Evolutionary conservation across 2,329 filamentous ascomycete genomes (phyloP).

Genomic region (Ophiostoma sp.): DNA sequence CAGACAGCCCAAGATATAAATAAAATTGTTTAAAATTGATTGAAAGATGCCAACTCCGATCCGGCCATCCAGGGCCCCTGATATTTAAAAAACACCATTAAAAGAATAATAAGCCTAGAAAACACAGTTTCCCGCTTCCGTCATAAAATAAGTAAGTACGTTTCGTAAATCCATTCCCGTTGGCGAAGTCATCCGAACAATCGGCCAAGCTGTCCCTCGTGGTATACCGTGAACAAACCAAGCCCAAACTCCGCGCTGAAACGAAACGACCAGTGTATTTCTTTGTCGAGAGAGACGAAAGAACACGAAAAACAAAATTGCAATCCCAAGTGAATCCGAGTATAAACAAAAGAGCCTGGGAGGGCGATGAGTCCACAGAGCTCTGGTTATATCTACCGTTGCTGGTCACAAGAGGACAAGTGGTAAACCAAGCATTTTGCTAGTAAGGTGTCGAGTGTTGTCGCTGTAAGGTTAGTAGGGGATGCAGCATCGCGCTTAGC

Average conservation of each 20-base stretch:
- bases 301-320: constrained; percentile 23
- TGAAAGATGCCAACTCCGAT: neutral
- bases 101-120: neutral
- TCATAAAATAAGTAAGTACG: constrained; percentile 17
- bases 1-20: neutral
- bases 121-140: constrained; percentile 20
- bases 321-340: constrained; percentile 25
- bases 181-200: constrained; percentile 20
- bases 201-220: constrained; percentile 22
- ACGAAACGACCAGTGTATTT: constrained; percentile 31
- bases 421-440: constrained; percentile 23
- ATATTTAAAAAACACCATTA: constrained; percentile 11
- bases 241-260: constrained; percentile 50
- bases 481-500: constrained; percentile 45
- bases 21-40: constrained; percentile 2
- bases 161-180: constrained; percentile 20
- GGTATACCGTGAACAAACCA: constrained; percentile 23
- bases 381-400: constrained; percentile 44
- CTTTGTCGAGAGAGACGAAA: constrained; percentile 23
- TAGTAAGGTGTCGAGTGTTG: constrained; percentile 12
- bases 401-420: constrained; percentile 26
- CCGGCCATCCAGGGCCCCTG: constrained; percentile 1
- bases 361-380: constrained; percentile 10
- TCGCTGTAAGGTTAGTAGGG: constrained; percentile 20
- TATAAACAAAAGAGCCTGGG: constrained; percentile 19